phyloP scores from a whole-genome alignment of 768 basidiomycete genomes.

The Pleurotus tuoliensis region DNA sequence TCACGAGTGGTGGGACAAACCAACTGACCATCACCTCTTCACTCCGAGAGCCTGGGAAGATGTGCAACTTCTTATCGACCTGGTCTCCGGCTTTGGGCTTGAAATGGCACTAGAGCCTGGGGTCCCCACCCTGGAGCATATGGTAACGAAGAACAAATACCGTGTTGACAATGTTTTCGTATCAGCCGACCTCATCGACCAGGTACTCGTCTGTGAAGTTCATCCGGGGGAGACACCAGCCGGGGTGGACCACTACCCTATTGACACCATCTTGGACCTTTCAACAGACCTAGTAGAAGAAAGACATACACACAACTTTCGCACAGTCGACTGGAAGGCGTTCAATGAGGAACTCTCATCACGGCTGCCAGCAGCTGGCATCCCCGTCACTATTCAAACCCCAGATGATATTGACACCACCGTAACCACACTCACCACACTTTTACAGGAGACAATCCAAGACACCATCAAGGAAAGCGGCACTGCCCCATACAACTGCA shows the following conservation, averaged over 20 bases:
- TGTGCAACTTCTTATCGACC: slow-evolving; percentile 21
- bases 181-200: slow-evolving; percentile 12
- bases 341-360: slow-evolving; percentile 19
- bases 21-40: slow-evolving; percentile 29
- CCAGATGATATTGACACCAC: slow-evolving; percentile 20
- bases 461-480: slow-evolving; percentile 11
- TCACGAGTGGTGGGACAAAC: slow-evolving; percentile 35
- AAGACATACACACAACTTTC: slow-evolving; percentile 18
- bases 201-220: slow-evolving; percentile 24
- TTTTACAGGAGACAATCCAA: slow-evolving; percentile 14
- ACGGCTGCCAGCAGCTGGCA: slow-evolving; percentile 6
- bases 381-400: neutral
- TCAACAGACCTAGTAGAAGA: neutral
- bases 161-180: slow-evolving; percentile 42
- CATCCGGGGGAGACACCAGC: slow-evolving; percentile 11
- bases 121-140: slow-evolving; percentile 29
- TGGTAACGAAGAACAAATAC: slow-evolving; percentile 26
- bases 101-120: slow-evolving; percentile 28
- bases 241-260: slow-evolving; percentile 37
- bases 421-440: neutral
- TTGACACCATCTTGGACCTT: slow-evolving; percentile 25
- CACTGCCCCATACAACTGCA: slow-evolving; percentile 20
- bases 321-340: slow-evolving; percentile 24
- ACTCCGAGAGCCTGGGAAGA: slow-evolving; percentile 17
- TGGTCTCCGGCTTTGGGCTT: slow-evolving; percentile 23